Evolutionary conservation across 352 stramenopile species (phyloP).

Genomic region (Pythium aquatile): DNA sequence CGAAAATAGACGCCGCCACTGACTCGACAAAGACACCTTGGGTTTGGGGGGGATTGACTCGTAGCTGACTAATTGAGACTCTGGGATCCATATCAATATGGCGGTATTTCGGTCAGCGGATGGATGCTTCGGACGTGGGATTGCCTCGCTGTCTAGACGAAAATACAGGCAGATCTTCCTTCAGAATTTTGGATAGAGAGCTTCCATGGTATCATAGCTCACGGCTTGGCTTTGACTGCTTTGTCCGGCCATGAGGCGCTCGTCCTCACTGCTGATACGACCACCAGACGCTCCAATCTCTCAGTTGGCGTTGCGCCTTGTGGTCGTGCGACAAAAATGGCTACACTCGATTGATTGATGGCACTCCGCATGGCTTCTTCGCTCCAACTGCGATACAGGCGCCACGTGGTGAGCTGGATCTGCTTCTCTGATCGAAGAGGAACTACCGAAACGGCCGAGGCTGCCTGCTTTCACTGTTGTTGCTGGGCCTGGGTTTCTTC

Average conservation of each 20-base stretch:
- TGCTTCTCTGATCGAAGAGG: neutral
- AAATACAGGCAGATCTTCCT: slow-evolving; percentile 1
- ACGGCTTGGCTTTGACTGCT: no score
- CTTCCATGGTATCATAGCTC: neutral
- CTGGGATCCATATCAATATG: neutral
- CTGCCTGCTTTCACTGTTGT: neutral
- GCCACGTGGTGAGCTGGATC: neutral
- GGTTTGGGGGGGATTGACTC: neutral
- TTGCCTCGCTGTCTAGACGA: neutral
- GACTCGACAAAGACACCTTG: slow-evolving; percentile 4
- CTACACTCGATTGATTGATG: neutral
- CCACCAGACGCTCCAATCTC: neutral
- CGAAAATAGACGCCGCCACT: neutral
- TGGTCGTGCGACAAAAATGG: neutral
- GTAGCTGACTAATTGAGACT: neutral
- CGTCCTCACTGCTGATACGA: neutral
- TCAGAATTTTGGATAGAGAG: neutral
- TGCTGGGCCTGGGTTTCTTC: slow-evolving; percentile 8
- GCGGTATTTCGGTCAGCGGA: neutral
- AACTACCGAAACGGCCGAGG: slow-evolving; percentile 23
- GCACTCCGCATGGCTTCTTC: neutral
- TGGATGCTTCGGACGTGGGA: neutral
- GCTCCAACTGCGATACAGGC: neutral
- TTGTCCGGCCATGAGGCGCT: neutral
- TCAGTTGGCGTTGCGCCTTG: neutral